Base-by-base conservation (phyloP, 2,329 filamentous ascomycete genomes). In the Colletotrichum plurivorum region DNA sequence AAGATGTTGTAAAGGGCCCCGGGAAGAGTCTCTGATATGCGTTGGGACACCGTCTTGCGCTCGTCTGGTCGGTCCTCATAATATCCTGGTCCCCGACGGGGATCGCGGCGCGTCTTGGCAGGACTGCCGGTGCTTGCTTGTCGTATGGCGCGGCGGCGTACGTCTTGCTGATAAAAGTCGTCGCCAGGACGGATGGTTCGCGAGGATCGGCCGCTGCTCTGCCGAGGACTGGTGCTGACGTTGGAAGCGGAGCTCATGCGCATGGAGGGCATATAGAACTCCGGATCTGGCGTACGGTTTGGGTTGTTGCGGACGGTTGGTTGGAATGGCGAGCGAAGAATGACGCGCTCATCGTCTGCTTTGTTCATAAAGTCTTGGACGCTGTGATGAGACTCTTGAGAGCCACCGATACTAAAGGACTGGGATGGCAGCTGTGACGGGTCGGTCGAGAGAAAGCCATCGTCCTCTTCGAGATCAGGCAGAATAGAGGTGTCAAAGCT, bases 401-500 rank as follows among this genome's bases (percentile, higher is more conserved):
- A 89, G n/a, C 74, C 76, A 15, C 74, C 79, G 45, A 84, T 77
- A 73, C 82, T 84, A 67, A 78, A 77, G 36, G 78, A 78, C 51
- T 81, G 81, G 1, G 83, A 83, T 15, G 83, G 81, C 3, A 81
- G 73, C 63, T 87, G 86, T 1, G 87, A 87, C 13, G 84, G 85
- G 51, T 81, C 79, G 74, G 82, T 83, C 1, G 81, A 68, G 57
- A 80, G 73, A 25, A 78, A 71, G 27, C 81, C 77, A 55, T 83
- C 79, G 51, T 84, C 83, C 52, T 81, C 79, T 43, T 77, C 77
- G 36, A 84, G 76, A 41, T 83, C 81, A 8, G 84, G 83, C 16
- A 88, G 77, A 62, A 88, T 80, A 10, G 84, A 84, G 6, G 87
- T 88, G 72, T 88, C 87, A 75, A 89, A 89, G 74, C 86, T 89